Conservation (phyloP, 1,284 basidiomycete genomes). For the Volvariella surrecta region DNA sequence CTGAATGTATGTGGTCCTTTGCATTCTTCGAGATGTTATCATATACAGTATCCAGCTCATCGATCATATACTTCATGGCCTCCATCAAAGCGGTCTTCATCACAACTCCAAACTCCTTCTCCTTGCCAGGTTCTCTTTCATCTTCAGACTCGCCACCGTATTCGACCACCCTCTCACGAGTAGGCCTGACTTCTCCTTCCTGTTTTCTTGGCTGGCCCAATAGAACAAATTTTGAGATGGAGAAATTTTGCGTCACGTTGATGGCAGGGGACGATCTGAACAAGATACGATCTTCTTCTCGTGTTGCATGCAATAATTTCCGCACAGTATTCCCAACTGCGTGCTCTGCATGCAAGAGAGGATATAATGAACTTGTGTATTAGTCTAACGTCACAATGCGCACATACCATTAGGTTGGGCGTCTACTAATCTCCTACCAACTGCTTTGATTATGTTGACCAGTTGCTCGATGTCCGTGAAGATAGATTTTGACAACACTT, state of each 20-base stretch:
- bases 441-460: slow-evolving; percentile 70
- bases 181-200: slow-evolving; percentile 42
- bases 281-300: slow-evolving; percentile 85
- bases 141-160: slow-evolving; percentile 33
- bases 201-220: slow-evolving; percentile 64
- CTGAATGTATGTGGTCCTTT: slow-evolving; percentile 93
- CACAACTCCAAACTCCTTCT: slow-evolving; percentile 42
- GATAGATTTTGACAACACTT: slow-evolving; percentile 81
- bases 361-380: neutral
- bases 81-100: slow-evolving; percentile 80
- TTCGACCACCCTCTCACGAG: slow-evolving; percentile 60
- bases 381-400: neutral
- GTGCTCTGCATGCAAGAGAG: slow-evolving; percentile 56
- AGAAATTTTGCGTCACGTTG: slow-evolving; percentile 40
- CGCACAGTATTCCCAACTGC: slow-evolving; percentile 92
- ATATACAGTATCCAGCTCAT: slow-evolving; percentile 94
- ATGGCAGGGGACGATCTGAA: slow-evolving; percentile 34
- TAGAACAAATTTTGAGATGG: slow-evolving; percentile 71
- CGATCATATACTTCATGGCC: slow-evolving; percentile 89
- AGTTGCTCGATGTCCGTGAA: slow-evolving; percentile 88
- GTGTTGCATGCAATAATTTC: slow-evolving; percentile 84
- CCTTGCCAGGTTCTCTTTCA: too few species aligned
- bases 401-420: slow-evolving; percentile 85
- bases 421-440: slow-evolving; percentile 75
- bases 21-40: slow-evolving; percentile 93